These are phyloP conservation scores for Catharanthus roseus DNA, from an alignment of 257 asterid genomes.

Conservation along the genomic window DNA sequence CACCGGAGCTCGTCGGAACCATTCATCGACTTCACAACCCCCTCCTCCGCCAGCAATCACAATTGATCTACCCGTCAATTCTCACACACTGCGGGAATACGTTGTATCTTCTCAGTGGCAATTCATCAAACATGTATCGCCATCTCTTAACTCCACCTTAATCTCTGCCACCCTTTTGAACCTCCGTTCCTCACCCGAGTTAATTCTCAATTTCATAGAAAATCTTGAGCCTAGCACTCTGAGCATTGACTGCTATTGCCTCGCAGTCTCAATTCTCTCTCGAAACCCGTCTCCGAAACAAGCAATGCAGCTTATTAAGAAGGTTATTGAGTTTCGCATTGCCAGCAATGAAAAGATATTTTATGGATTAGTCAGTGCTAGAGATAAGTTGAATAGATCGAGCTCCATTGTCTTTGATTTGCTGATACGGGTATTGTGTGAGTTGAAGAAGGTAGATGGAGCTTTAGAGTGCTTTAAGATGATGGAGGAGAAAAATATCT, in stretches of 20 bases:
- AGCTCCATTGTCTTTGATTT: slow-evolving; percentile 47
- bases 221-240: slow-evolving; percentile 24
- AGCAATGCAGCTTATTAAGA: slow-evolving; percentile 41
- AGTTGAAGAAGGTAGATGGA: slow-evolving; percentile 38
- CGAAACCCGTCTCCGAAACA: slow-evolving; percentile 37
- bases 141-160: slow-evolving; percentile 29
- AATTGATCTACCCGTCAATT: slow-evolving; percentile 14
- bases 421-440: slow-evolving; percentile 43
- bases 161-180: slow-evolving; percentile 33
- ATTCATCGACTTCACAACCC: slow-evolving; percentile 13
- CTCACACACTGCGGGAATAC: slow-evolving; percentile 10
- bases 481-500: slow-evolving; percentile 32
- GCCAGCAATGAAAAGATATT: slow-evolving; percentile 24
- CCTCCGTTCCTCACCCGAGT: slow-evolving; percentile 38
- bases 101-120: slow-evolving; percentile 51
- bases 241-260: slow-evolving; percentile 38
- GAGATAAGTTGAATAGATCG: slow-evolving; percentile 31
- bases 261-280: slow-evolving; percentile 41
- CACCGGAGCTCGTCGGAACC: slow-evolving; percentile 9
- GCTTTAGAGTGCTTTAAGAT: slow-evolving; percentile 39
- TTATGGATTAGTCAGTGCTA: slow-evolving; percentile 34
- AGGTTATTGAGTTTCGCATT: slow-evolving; percentile 24
- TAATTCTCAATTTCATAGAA: slow-evolving; percentile 27
- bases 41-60: neutral
- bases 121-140: slow-evolving; percentile 45